Evolutionary conservation across 176 grass and related monocot genomes (phyloP).

Genomic region (Aegilops umbellulata): DNA sequence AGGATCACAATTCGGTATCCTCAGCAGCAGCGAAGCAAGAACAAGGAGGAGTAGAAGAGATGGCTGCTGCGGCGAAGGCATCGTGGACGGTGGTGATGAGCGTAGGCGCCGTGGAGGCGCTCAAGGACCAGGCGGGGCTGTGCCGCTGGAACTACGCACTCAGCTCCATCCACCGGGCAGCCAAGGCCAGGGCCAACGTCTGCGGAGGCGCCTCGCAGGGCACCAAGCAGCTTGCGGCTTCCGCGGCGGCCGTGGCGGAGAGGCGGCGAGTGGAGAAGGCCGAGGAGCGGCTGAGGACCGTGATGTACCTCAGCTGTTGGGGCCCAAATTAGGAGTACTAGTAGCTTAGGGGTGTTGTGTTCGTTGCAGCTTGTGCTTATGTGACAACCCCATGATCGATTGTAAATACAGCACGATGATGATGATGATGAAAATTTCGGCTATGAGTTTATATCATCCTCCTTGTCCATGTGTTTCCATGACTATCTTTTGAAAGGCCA

Average conservation of each 20-base stretch:
- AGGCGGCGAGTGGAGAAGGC: not conserved
- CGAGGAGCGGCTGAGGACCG: not conserved
- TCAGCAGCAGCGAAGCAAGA: no score
- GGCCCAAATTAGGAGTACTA: not conserved
- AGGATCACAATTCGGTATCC: not conserved
- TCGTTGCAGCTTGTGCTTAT: no score
- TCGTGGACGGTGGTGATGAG: constrained; percentile 34
- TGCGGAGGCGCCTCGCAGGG: constrained; percentile 18
- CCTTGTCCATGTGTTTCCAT: no score
- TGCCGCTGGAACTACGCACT: constrained; percentile 60
- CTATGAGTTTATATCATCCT: no score
- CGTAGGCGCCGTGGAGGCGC: constrained; percentile 47
- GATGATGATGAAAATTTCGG: no score
- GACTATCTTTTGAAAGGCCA: no score
- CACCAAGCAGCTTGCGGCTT: not conserved
- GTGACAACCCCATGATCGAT: no score
- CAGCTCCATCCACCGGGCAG: not conserved
- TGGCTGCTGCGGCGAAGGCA: constrained; percentile 35
- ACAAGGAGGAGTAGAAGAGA: not conserved
- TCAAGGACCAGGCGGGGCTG: constrained; percentile 53
- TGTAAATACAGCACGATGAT: no score
- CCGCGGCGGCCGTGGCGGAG: not conserved
- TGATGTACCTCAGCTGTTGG: not conserved
- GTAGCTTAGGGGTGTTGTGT: no score
- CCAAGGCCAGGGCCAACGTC: not conserved